Percentiles rank a stretch among this genome's conserved stretches.
Conservation (phyloP, 768 basidiomycete genomes). For the Cyclocybe cylindracea region DNA sequence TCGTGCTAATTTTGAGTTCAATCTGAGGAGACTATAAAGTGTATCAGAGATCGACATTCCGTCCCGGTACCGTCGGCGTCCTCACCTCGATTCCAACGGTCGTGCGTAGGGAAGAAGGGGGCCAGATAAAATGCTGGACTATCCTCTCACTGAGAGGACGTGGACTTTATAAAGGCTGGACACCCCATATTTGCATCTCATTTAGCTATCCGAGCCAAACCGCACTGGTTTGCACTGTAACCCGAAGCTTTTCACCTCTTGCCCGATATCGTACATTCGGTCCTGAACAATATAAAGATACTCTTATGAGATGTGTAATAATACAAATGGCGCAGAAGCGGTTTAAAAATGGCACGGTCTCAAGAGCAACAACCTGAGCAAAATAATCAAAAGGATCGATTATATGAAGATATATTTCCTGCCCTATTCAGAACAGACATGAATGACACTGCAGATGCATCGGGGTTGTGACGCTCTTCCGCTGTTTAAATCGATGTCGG, state of each 20-base stretch:
- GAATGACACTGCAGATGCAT: no score
- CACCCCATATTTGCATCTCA: constrained; percentile 9
- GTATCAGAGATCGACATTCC: constrained; percentile 28
- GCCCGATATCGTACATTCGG: no score
- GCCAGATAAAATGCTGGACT: constrained; percentile 7
- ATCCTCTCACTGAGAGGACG: constrained; percentile 9
- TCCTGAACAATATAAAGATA: no score
- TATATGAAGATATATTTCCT: no score
- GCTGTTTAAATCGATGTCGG: no score
- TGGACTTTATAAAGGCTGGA: constrained; percentile 27
- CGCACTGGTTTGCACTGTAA: constrained; percentile 27
- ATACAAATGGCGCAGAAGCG: no score
- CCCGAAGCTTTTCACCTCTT: neutral
- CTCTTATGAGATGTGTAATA: no score
- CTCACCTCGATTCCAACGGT: constrained; percentile 12
- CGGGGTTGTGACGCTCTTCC: no score
- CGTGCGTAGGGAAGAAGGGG: constrained; percentile 1
- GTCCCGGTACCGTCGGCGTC: constrained; percentile 11
- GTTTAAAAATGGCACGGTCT: no score
- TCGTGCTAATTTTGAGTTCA: constrained; percentile 36
- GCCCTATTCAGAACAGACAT: no score
- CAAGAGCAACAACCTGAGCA: no score
- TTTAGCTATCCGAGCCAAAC: constrained; percentile 17
- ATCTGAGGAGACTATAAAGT: constrained; percentile 30
- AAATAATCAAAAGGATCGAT: no score